Evolutionary conservation across 2,329 filamentous ascomycete species (phyloP).

Genomic region (Cercospora sp.): DNA sequence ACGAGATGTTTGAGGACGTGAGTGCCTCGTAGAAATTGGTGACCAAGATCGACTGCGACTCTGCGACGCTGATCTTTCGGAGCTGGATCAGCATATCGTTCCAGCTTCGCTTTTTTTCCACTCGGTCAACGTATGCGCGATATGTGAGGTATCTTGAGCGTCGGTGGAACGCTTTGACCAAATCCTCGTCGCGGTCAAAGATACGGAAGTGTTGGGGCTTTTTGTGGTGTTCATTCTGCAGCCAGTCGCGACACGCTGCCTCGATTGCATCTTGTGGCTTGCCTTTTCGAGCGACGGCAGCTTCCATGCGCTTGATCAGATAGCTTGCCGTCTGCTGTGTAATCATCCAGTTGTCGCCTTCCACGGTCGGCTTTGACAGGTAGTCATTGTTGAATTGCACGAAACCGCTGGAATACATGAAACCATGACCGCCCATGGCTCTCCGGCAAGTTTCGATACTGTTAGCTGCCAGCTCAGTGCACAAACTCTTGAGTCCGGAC

Average conservation of each 20-base stretch:
- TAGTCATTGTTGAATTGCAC: constrained; percentile 55
- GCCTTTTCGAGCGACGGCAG: constrained; percentile 41
- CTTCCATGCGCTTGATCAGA: constrained; percentile 55
- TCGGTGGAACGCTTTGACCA: constrained; percentile 50
- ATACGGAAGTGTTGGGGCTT: constrained; percentile 37
- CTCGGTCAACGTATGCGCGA: constrained; percentile 46
- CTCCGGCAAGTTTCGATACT: constrained; percentile 57
- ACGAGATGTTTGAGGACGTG: constrained; percentile 35
- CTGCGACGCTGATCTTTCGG: constrained; percentile 46
- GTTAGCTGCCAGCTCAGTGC: constrained; percentile 55
- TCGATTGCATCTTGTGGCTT: constrained; percentile 44
- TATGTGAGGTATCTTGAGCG: constrained; percentile 47
- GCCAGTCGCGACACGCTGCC: constrained; percentile 44
- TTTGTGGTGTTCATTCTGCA: constrained; percentile 37
- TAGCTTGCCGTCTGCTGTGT: constrained; percentile 55
- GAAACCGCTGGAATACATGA: constrained; percentile 54
- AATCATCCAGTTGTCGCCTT: constrained; percentile 61
- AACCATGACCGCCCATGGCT: constrained; percentile 57
- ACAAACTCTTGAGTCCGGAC: constrained; percentile 55
- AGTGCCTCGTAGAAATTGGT: constrained; percentile 48
- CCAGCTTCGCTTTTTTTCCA: constrained; percentile 51
- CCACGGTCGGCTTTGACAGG: constrained; percentile 56
- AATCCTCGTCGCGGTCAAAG: constrained; percentile 40
- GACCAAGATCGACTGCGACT: constrained; percentile 53
- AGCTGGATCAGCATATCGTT: constrained; percentile 49